Base-by-base conservation (phyloP, 1,284 basidiomycete genomes). In the Pseudozyma sp. region DNA sequence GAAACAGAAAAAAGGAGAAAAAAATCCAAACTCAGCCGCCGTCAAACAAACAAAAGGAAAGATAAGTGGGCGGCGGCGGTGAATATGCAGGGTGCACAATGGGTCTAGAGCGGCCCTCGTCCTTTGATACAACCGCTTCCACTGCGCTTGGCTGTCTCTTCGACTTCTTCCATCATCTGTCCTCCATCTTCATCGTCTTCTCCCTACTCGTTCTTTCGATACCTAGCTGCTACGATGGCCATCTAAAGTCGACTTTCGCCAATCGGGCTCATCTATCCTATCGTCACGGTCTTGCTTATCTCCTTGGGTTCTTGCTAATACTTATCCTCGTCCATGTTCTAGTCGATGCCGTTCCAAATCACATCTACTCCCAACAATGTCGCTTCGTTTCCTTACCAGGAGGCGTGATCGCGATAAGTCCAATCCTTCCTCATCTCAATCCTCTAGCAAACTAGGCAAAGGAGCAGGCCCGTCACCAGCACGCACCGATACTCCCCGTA, bases 381-480 rank as follows among this genome's bases (percentile, higher is more conserved):
- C 69, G 52, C 63, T 71, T 8, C 50, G 54, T 18, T 71, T 71
- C 47, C 59, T 71, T 43, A 59, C 63, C 5, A 52, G 57, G 34
- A 40, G 62, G 43, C 69, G 69, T 35, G 63, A 66, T 39, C 66
- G 66, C 21, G 50, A 62, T 19, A 34, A 42, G 31, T 35, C 44
- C 9, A 40, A 18, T 10, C 48, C 53, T 12, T 12, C 21, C 5
- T 36, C 50, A 38, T 49, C n/a, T 7, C 47, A 51, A 16, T 38
- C 35, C 1, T 38, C 59, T 4, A 31, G 25, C 25, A 31, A 31
- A 6, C 25, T 31, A 31, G 25, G 25, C 25, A 31, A 31, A 31
- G 25, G 25, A 31, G 25, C 25, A 31, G 25, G 3, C 6, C 25
- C 25, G 25, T 31, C 25, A 31, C 25, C 25, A 31, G 25, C 25